Evolutionary conservation across 208 protist species (phyloP).

Genomic region (Trypanosoma cruzi): DNA sequence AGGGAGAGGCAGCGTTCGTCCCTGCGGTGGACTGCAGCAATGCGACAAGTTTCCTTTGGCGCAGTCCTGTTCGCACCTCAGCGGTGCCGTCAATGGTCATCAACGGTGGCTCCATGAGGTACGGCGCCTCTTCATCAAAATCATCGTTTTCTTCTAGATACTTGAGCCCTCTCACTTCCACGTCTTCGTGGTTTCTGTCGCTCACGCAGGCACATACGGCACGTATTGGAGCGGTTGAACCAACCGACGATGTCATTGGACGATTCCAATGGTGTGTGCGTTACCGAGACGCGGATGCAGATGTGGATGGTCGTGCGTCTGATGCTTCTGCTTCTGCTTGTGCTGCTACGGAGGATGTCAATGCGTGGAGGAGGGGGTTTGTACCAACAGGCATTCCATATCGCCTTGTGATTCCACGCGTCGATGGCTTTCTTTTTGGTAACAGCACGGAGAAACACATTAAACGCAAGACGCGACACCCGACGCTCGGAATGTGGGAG

Average conservation of each 20-base stretch:
- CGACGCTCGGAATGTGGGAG: constrained; percentile 55
- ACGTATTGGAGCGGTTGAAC: constrained; percentile 40
- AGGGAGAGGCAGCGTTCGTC: constrained; percentile 46
- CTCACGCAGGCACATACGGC: constrained; percentile 46
- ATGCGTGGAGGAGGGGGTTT: constrained; percentile 37
- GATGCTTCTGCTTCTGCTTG: no score
- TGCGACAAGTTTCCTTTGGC: constrained; percentile 71
- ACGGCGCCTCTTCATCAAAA: background rate
- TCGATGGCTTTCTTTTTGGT: constrained; percentile 48
- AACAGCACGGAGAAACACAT: constrained; percentile 31
- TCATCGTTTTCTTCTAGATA: constrained; percentile 34
- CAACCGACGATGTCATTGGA: constrained; percentile 27
- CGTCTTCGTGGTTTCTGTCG: constrained; percentile 66
- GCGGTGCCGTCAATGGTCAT: constrained; percentile 45
- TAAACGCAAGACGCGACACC: constrained; percentile 44
- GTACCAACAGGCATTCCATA: constrained; percentile 62
- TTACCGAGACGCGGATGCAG: constrained; percentile 34
- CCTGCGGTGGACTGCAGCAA: constrained; percentile 72
- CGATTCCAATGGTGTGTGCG: constrained; percentile 78
- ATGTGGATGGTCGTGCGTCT: no score
- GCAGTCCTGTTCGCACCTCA: constrained; percentile 44
- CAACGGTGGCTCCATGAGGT: background rate
- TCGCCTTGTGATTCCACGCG: constrained; percentile 46
- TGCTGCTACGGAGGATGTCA: background rate
- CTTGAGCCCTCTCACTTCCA: constrained; percentile 55